Evolutionary conservation across 257 asterid species (phyloP), one percentile per base, ranked within the genome.

Genomic region (Gentiana dahurica): DNA sequence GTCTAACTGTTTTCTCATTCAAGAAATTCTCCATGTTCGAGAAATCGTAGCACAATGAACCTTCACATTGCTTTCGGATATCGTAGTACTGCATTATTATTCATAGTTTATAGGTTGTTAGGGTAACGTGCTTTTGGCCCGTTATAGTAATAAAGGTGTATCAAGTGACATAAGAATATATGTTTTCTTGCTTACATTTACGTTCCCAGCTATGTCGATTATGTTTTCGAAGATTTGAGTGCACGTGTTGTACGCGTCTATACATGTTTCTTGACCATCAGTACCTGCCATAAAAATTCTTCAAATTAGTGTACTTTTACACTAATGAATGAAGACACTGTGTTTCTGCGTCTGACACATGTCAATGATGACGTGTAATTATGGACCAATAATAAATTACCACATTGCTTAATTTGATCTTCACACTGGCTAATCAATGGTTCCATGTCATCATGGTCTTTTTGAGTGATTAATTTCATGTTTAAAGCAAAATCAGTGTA

Each of bases 401-500:
- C 84, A 54, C 87, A 80, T 41, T 59, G 73, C 46, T 69, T 75
- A 2, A 76, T 65, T 12, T 76, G 75, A 54, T 73, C 64, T 48
- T 58, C 67, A 49, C 85, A 83, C 34, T 24, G 51, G 32, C 74
- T 54, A 55, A 75, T 73, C 13, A 64, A 37, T 11, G 36, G 59
- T 35, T 36, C 65, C 66, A 83, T 53, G 57, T 56, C 34, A 11
- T 73, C 54, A 50, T 74, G 60, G 62, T 73, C 80, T 39, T 81
- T 49, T 59, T 72, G 56, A 3, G 46, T 58, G 34, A 83, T 78
- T 62, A 83, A 62, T 13, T 73, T 72, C 67, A 56, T 66, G 59
- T 78, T 77, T 67, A 83, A 35, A 12, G 93, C 89, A 61, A 62
- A 83, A 50, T 76, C 86, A 6, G 73, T 50, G 62, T 78, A 80